Conservation (phyloP, 148 eudicot genomes). For the Vaccinium myrtillus region DNA sequence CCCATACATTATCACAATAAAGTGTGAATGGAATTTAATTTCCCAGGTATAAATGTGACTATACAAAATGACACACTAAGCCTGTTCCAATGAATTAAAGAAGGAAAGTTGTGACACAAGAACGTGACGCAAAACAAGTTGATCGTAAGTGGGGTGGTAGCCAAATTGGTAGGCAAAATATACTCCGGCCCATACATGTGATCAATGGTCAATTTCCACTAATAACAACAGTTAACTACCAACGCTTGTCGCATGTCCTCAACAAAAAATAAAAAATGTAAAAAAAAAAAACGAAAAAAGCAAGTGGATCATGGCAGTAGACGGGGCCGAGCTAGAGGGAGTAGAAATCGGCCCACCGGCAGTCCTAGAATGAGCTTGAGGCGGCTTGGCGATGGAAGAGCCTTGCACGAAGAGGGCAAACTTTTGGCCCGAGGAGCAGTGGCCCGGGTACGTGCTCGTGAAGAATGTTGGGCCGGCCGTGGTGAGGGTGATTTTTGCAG, state of each 20-base stretch:
- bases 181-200: too few species aligned
- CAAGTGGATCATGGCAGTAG: neutral
- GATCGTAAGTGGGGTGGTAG: too few species aligned
- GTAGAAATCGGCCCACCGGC: neutral
- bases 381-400: neutral
- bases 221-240: too few species aligned
- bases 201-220: too few species aligned
- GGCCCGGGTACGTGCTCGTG: slow-evolving; percentile 31
- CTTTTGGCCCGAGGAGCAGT: slow-evolving; percentile 36
- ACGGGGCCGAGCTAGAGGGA: slow-evolving; percentile 22
- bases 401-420: slow-evolving; percentile 33
- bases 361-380: neutral
- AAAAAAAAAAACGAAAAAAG: too few species aligned
- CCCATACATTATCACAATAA: too few species aligned
- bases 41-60: too few species aligned
- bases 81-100: neutral
- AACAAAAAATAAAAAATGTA: too few species aligned
- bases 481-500: slow-evolving; percentile 31
- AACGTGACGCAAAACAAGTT: slow-evolving; percentile 17
- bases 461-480: slow-evolving; percentile 30
- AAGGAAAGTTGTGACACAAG: slow-evolving; percentile 20
- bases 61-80: neutral
- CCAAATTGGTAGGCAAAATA: too few species aligned
- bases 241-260: too few species aligned
- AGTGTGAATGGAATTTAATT: too few species aligned